These are phyloP conservation scores for Yarrowia sp. DNA, from an alignment of 805 yeast genomes.

Conservation along the genomic window DNA sequence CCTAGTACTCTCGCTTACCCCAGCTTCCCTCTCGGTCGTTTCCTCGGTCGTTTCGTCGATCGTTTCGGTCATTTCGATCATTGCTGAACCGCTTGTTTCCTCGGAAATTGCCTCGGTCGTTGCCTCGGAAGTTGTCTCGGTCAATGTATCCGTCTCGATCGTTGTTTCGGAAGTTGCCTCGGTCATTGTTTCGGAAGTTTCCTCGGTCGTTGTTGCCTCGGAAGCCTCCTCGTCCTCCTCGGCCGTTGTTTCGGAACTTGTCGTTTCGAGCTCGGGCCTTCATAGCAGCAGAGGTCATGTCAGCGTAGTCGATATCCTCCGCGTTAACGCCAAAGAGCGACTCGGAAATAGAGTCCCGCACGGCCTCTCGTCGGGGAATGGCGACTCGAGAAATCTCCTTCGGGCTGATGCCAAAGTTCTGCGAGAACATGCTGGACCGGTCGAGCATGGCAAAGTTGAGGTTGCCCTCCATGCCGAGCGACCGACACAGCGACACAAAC, in stretches of 20 bases:
- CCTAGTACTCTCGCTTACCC: slow-evolving; percentile 3
- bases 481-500: not conserved
- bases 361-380: slow-evolving; percentile 3
- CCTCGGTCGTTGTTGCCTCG: no score
- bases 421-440: not conserved
- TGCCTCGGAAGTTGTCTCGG: not conserved
- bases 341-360: not conserved
- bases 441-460: slow-evolving; percentile 1
- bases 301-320: not conserved
- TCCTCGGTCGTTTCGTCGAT: not conserved
- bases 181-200: not conserved
- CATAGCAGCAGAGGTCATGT: not conserved
- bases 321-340: not conserved
- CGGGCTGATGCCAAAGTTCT: not conserved
- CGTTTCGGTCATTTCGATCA: not conserved
- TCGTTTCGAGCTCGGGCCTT: no score
- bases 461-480: slow-evolving; percentile 1
- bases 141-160: not conserved
- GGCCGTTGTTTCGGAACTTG: not conserved
- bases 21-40: not conserved
- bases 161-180: no score
- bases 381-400: not conserved
- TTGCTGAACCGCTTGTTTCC: not conserved
- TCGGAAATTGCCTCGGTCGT: not conserved
- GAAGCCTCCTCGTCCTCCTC: no score